Base-by-base conservation (phyloP, 2,329 filamentous ascomycete species). In the Helotiales sp. region DNA sequence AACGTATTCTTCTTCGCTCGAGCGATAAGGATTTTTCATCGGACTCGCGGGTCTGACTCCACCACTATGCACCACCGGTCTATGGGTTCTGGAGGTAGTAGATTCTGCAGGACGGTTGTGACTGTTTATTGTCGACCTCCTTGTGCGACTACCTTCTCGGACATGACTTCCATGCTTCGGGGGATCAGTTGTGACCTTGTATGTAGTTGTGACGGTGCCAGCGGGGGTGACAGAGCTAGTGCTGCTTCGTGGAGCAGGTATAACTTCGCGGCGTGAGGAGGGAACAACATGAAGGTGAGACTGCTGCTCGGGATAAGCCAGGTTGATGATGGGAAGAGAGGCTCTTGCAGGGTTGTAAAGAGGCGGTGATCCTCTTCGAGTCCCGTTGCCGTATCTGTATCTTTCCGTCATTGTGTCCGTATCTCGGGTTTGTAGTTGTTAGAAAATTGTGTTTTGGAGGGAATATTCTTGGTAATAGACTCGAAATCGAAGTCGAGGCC, bases 181-280 rank as follows among this genome's bases (percentile, higher is more conserved):
- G 33, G 79, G 75, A 42, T 86, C 83, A 48, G 81, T 78, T 55
- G 77, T 77, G 54, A 84, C 77, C 52, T 81, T 80, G 66, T 86
- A 86, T 10, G 81, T 81, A 49, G 81, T 82, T 17, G 81, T 79
- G 9, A 80, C 74, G 64, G 68, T 74, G 69, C 61, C 63, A 19
- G 59, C 61, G 24, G 55, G 59, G 52, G 48, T 66, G 33, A 63
- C 58, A 29, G 66, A 59, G 25, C 73, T 73, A 53, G 64, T 73
- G 62, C 63, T 70, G 63, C 64, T 75, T 69, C 67, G 75, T 48
- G 70, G 60, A 34, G 70, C 59, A 51, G 73, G 67, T 59, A 74
- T 70, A 22, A 63, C 42, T 52, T 71, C 70, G 25, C 73, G 74
- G 56, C 68, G 66, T 6, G 62, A 63, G 29, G 76, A 71, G 17